phyloP scores from a whole-genome alignment of 164 flowering plant genomes.

The Brasenia schreberi region DNA sequence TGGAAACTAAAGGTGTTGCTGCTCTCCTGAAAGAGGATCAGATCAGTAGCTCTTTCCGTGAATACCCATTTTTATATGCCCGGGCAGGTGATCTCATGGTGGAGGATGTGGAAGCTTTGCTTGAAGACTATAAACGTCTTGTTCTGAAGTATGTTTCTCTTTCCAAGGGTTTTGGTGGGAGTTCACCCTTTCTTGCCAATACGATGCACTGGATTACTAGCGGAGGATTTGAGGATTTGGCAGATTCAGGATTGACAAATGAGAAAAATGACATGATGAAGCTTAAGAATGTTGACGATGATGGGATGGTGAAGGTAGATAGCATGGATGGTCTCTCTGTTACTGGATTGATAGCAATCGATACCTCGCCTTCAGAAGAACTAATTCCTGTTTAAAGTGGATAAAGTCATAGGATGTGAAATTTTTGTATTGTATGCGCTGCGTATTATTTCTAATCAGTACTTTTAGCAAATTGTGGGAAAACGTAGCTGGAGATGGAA shows the following conservation, averaged over 20 bases:
- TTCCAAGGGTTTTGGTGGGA: slow-evolving; percentile 45
- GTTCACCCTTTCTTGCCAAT: slow-evolving; percentile 8
- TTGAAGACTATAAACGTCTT: slow-evolving; percentile 63
- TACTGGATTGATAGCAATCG: neutral
- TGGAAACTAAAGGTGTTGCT: slow-evolving; percentile 68
- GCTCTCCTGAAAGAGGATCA: slow-evolving; percentile 59
- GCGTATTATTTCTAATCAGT: too few relatives aligned
- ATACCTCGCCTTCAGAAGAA: neutral
- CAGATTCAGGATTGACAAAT: neutral
- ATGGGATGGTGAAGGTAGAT: neutral
- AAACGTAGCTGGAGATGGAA: too few relatives aligned
- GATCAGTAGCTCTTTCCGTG: slow-evolving; percentile 25
- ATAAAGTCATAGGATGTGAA: too few relatives aligned
- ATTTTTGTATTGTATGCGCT: too few relatives aligned
- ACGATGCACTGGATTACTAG: neutral
- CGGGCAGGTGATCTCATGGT: slow-evolving; percentile 67
- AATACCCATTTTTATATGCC: slow-evolving; percentile 64
- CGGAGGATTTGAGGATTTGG: neutral
- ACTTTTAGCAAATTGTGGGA: too few relatives aligned
- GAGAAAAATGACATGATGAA: neutral
- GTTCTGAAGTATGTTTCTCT: slow-evolving; percentile 71
- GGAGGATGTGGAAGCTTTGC: slow-evolving; percentile 61
- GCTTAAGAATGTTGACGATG: neutral
- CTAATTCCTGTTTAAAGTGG: neutral
- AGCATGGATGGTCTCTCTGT: neutral